phyloP scores from a whole-genome alignment of 306 rosid species.

The Cyclanthera cordifolia region DNA sequence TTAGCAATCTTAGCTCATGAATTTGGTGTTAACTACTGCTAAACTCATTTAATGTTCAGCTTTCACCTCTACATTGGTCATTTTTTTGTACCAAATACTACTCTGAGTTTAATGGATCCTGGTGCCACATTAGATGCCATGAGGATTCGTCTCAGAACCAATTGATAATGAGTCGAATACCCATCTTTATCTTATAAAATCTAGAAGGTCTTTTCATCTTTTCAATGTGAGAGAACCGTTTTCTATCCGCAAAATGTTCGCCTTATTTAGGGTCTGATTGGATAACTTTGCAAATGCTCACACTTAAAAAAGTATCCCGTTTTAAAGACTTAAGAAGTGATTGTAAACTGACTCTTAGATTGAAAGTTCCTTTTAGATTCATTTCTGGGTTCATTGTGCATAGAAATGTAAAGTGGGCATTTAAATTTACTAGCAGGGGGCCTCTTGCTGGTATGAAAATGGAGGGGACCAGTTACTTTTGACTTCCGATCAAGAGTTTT shows the following conservation, averaged over 20 bases:
- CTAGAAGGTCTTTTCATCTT: no score
- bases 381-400: not conserved
- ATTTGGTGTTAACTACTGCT: no score
- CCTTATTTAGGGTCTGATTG: not conserved
- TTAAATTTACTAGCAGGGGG: not conserved
- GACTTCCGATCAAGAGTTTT: not conserved
- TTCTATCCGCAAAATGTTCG: not conserved
- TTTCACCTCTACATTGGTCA: not conserved
- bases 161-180: no score
- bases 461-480: conserved; percentile 11
- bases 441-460: not conserved
- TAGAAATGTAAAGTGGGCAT: not conserved
- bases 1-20: not conserved
- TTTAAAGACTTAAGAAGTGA: no score
- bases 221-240: not conserved
- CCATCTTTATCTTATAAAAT: no score
- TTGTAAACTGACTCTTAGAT: not conserved
- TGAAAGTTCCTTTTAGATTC: not conserved
- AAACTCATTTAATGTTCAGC: not conserved
- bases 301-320: no score
- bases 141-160: no score
- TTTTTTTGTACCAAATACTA: no score
- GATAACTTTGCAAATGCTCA: no score
- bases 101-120: no score
- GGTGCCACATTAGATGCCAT: no score